Base-by-base conservation (phyloP, 371 early-diverging fungal species). In the Saksenaea oblongispora region DNA sequence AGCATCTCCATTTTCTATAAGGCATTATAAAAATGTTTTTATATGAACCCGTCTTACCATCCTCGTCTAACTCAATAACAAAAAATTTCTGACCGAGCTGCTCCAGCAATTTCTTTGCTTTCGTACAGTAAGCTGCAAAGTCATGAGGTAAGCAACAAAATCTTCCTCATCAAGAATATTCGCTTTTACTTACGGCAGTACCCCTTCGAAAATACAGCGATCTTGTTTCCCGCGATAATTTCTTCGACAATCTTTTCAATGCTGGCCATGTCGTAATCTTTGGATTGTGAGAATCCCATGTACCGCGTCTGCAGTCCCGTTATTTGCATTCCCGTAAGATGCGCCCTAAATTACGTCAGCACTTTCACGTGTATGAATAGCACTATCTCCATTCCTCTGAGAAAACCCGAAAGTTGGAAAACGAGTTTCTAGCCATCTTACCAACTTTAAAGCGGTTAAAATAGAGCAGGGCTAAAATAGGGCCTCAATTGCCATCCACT, bases 121-220 rank as follows among this genome's bases (percentile, higher is more conserved):
- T 76, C 7, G 53, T 65, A 78, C 93, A 93, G 85, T 89, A 94
- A 24, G 94, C 71, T 67, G 28, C 24, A 55, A 56, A 7, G 55
- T n/a, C n/a, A 5, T 5, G 5, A 44, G 24, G 13, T 1, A 39
- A 14, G 54, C 34, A n/a, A 10, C 10, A 5, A 37, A 35, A 39
- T 34, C 15, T 28, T 4, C n/a, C 27, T 54, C 15, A 5, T 37
- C 22, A 17, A 0, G 1, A 9, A 10, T 54, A 34, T 8, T 39
- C 18, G 17, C 11, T 53, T 54, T 3, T 5, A 61, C 71, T 56
- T 62, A 74, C 90, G 93, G 79, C 95, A 95, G 73, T 86, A 85
- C 11, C 87, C 74, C 82, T 95, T 95, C 57, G 90, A 85, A 79
- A 93, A 94, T 31, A 94, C 78, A 64, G 58, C 70, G 53, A 75